phyloP scores from a whole-genome alignment of 1,284 basidiomycete genomes.

The Xerocomus minutiporus region DNA sequence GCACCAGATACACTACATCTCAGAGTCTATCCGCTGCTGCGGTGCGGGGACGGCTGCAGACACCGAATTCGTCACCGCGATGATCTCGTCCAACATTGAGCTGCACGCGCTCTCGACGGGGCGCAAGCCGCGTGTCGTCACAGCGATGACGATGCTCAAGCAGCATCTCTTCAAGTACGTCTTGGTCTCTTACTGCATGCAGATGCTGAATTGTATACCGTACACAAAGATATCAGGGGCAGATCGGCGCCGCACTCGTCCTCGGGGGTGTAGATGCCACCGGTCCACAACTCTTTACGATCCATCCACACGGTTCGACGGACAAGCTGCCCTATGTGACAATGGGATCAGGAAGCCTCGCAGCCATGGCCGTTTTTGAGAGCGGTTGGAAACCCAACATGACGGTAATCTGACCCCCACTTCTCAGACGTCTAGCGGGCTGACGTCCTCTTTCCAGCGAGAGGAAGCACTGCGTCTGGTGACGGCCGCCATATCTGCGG shows the following conservation, averaged over 20 bases:
- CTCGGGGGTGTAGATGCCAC: conserved; percentile 94
- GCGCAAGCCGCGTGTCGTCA: conserved; percentile 85
- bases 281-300: conserved; percentile 93
- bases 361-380: conserved; percentile 99
- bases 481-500: conserved; percentile 83
- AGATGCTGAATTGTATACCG: too few species aligned
- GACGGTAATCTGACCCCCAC: conserved; percentile 47
- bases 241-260: conserved; percentile 93
- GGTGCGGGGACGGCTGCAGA: conserved; percentile 98
- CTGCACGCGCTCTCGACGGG: conserved; percentile 83
- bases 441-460: conserved; percentile 46
- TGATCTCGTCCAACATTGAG: conserved; percentile 92
- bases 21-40: conserved; percentile 93
- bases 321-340: conserved; percentile 99
- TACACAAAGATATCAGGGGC: conserved; percentile 79
- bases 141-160: conserved; percentile 98
- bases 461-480: conserved; percentile 83
- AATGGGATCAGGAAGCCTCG: conserved; percentile 95
- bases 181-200: neutral
- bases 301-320: conserved; percentile 95
- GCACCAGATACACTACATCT: conserved; percentile 92
- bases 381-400: conserved; percentile 81
- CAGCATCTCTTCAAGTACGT: conserved; percentile 63
- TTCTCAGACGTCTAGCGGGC: neutral
- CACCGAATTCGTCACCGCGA: conserved; percentile 91